Evolutionary conservation across 192 early-diverging fungal species (phyloP), one percentile per base, ranked within the genome.

Genomic region (Podila horticola): DNA sequence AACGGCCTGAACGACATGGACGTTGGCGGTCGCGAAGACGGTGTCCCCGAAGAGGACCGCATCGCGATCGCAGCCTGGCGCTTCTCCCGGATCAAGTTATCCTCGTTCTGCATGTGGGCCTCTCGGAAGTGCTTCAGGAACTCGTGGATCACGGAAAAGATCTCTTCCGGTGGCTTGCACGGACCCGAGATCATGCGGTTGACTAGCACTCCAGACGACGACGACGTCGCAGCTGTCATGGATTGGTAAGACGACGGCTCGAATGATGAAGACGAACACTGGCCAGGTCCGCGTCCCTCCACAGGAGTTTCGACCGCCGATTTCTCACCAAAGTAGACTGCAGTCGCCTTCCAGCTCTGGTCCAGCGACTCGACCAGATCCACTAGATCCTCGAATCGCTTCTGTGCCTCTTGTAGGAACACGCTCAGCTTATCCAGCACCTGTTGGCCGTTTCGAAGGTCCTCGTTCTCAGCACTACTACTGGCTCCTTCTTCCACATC

Each of bases 291-390:
- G 24, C 5, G 20, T 26, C 52, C 52, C 0, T 28, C 26, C 58
- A 26, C 59, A 3, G 1, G 19, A 1, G 30, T 26, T 6, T 81
- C 77, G 4, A 28, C 71, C 4, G 67, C 71, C 24, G 77, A 69
- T 36, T 81, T 81, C 19, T 81, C 77, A 1, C 77, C 77, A 73
- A 81, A 81, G 67, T 81, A 81, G 15, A 69, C 64, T 4, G 77
- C 77, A 13, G 67, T 81, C 28, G 77, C 29, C 51, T 63, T 67
- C 77, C 77, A 81, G 66, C 77, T 81, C 10, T 51, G 20, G 31
- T 81, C 71, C 29, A 81, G 34, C 4, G 24, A 13, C 33, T 68
- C 70, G 19, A 81, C 62, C 33, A 69, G 55, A 60, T 81, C 77
- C 29, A 81, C 77, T 3, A 81, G 20, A 15, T 69, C 62, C 4